Evolutionary conservation across 306 rosid genomes (phyloP).

Genomic region (Pterocarpus macrocarpus): DNA sequence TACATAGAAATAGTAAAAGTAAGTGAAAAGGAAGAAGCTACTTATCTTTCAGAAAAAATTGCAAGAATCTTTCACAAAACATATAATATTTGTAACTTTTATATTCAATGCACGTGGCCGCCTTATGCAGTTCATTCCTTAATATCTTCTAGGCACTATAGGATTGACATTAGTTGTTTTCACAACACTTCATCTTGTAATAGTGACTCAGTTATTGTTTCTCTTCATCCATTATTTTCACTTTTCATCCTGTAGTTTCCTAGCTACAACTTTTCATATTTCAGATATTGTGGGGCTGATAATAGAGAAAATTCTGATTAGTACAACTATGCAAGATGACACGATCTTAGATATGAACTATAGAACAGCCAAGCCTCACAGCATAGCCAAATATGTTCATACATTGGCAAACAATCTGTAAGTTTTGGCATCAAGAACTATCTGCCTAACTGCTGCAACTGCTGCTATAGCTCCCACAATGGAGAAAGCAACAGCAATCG

Average conservation of each 20-base stretch:
- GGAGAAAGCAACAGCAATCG: constrained; percentile 54
- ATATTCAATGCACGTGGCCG: too few relatives aligned
- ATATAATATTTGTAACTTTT: background rate
- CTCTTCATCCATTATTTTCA: background rate
- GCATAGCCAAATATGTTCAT: too few relatives aligned
- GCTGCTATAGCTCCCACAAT: constrained; percentile 55
- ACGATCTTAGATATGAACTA: background rate
- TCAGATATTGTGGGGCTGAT: background rate
- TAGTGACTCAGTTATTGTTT: background rate
- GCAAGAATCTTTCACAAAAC: background rate
- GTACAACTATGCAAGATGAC: background rate
- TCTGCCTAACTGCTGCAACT: constrained; percentile 65
- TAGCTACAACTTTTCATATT: background rate
- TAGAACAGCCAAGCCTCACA: too few relatives aligned
- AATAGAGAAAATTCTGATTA: background rate
- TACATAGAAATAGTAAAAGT: background rate
- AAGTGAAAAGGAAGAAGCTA: background rate
- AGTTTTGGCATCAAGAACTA: constrained; percentile 63
- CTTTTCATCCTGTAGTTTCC: background rate
- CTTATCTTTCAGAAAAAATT: background rate
- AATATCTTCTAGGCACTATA: background rate
- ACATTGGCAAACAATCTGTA: constrained; percentile 62
- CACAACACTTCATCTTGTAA: background rate
- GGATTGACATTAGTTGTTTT: background rate
- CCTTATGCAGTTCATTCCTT: too few relatives aligned